Evolutionary conservation across 2,329 filamentous ascomycete species (phyloP).

Genomic region (Penicillium rolfsii): DNA sequence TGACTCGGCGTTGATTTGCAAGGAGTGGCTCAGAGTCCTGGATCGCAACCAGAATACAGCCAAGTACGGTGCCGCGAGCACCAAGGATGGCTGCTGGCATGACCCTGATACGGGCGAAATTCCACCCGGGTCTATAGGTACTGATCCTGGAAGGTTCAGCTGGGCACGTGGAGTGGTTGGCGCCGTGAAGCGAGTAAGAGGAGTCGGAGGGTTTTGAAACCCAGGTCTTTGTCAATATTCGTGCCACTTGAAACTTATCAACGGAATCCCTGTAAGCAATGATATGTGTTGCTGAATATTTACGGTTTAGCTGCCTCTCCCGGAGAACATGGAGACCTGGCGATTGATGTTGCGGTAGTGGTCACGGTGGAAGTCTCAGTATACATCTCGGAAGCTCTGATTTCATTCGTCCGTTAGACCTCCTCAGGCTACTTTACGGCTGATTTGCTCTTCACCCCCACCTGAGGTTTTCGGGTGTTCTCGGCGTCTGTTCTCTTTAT

Average conservation of each 20-base stretch:
- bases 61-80: conserved; percentile 57
- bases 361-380: no score
- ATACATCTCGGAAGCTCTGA: no score
- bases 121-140: conserved; percentile 55
- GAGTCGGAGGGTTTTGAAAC: conserved; percentile 57
- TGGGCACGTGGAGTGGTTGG: conserved; percentile 64
- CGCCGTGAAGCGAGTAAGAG: conserved; percentile 61
- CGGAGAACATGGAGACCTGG: no score
- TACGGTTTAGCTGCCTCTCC: background rate
- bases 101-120: conserved; percentile 53
- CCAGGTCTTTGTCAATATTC: background rate
- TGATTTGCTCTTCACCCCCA: background rate
- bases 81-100: conserved; percentile 65
- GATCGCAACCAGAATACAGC: conserved; percentile 69
- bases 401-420: no score
- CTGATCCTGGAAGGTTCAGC: conserved; percentile 58
- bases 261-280: background rate
- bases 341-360: no score
- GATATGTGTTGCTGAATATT: background rate
- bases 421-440: no score
- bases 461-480: background rate
- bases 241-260: background rate
- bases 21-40: conserved; percentile 64
- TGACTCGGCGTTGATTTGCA: conserved; percentile 65
- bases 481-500: background rate